Conservation (phyloP, 176 grass and related monocot species). For the Aegilops longissima region DNA sequence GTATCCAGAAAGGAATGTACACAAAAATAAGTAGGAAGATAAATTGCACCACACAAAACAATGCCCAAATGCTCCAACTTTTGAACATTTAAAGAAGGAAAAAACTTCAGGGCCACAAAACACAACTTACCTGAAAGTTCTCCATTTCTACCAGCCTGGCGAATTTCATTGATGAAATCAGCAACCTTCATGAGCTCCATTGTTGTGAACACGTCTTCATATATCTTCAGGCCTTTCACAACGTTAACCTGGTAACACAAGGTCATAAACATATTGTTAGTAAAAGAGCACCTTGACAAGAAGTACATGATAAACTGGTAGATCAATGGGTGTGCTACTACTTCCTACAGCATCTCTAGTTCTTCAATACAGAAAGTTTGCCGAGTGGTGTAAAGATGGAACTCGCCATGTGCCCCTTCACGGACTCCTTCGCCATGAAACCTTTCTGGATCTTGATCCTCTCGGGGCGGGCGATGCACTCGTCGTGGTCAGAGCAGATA, state of each 20-base stretch:
- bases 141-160: slow-evolving; percentile 84
- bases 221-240: slow-evolving; percentile 94
- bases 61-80: background rate
- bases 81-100: background rate
- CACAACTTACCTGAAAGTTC: slow-evolving; percentile 88
- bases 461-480: slow-evolving; percentile 63
- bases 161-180: slow-evolving; percentile 84
- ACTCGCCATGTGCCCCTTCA: slow-evolving; percentile 99
- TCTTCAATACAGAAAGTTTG: slow-evolving; percentile 65
- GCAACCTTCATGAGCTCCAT: slow-evolving; percentile 77
- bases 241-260: slow-evolving; percentile 85
- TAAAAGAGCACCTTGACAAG: background rate
- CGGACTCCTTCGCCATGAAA: slow-evolving; percentile 91
- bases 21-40: background rate
- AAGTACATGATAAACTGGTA: background rate
- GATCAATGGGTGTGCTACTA: slow-evolving; percentile 47
- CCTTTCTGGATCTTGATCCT: slow-evolving; percentile 98
- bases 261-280: slow-evolving; percentile 28
- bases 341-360: slow-evolving; percentile 75
- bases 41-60: background rate
- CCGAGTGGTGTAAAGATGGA: slow-evolving; percentile 62
- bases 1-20: background rate
- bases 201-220: slow-evolving; percentile 86
- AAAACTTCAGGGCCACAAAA: slow-evolving; percentile 1
- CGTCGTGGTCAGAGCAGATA: slow-evolving; percentile 70